Percentiles rank a stretch among this genome's conserved stretches.
Evolutionary conservation across 1,284 basidiomycete species (phyloP).

Genomic region (Melampsora allii-populina): DNA sequence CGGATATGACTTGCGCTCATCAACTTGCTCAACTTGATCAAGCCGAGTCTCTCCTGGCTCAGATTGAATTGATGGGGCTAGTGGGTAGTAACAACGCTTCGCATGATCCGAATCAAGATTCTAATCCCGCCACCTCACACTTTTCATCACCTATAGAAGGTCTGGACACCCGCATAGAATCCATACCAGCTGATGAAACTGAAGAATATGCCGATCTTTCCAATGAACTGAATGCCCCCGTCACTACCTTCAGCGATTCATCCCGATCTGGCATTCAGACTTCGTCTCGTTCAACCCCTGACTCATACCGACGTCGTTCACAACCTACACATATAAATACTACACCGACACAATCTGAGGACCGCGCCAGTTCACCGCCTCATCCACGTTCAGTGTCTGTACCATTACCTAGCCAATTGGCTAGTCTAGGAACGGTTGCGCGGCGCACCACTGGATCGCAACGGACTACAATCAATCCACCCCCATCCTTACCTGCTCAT

Average conservation of each 20-base stretch:
- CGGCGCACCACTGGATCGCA: background rate
- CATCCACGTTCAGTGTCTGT: background rate
- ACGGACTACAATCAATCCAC: conserved; percentile 15
- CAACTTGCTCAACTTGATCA: conserved; percentile 2
- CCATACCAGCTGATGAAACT: too few species aligned
- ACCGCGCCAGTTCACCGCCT: background rate
- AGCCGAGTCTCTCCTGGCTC: background rate
- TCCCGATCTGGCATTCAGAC: background rate
- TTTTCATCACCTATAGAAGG: background rate
- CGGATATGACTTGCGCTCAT: background rate
- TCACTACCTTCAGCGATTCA: too few species aligned
- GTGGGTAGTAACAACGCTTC: background rate
- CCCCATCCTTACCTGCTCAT: conserved; percentile 18
- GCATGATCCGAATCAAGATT: background rate
- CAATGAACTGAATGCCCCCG: too few species aligned
- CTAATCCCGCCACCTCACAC: background rate
- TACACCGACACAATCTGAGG: background rate
- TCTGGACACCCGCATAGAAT: too few species aligned
- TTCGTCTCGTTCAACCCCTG: background rate
- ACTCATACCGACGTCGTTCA: background rate
- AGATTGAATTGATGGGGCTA: background rate
- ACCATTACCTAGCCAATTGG: background rate
- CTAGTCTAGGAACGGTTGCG: background rate
- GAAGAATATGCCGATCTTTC: too few species aligned
- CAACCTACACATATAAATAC: background rate